phyloP scores from a whole-genome alignment of 495 filamentous ascomycete species.

The Xylaria bambusicola region DNA sequence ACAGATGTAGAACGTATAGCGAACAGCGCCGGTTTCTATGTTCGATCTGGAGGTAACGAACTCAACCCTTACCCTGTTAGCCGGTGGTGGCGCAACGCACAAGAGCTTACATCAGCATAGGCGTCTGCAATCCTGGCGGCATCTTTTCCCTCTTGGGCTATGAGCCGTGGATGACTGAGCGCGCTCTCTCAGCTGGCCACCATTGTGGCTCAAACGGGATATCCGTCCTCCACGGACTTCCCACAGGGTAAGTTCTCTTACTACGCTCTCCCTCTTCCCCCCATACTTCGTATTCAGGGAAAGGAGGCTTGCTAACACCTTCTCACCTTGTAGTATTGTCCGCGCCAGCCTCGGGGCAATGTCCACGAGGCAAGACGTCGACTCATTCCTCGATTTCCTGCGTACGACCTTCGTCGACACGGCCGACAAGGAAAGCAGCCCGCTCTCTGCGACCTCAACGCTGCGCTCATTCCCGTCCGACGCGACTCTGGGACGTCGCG shows the following conservation, averaged over 20 bases:
- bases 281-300: background rate
- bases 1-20: constrained; percentile 64
- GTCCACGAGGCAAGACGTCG: constrained; percentile 64
- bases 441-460: constrained; percentile 16
- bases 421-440: constrained; percentile 19
- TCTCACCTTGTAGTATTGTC: constrained; percentile 58
- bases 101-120: constrained; percentile 25
- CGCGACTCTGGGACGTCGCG: constrained; percentile 17
- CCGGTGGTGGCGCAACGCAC: constrained; percentile 33
- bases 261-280: too few species aligned
- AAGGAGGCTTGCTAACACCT: too few species aligned
- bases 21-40: constrained; percentile 61
- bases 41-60: constrained; percentile 63
- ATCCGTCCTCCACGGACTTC: constrained; percentile 55
- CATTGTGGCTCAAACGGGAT: constrained; percentile 55
- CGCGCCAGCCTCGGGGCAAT: constrained; percentile 72
- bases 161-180: constrained; percentile 61
- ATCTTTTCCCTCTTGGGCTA: constrained; percentile 48
- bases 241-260: constrained; percentile 47
- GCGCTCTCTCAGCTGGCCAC: constrained; percentile 63
- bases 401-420: constrained; percentile 49
- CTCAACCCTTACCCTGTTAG: background rate
- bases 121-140: constrained; percentile 49
- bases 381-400: constrained; percentile 59
- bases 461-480: constrained; percentile 18